Base-by-base conservation (phyloP, 805 yeast genomes). In the Isabelozyma rhagii region DNA sequence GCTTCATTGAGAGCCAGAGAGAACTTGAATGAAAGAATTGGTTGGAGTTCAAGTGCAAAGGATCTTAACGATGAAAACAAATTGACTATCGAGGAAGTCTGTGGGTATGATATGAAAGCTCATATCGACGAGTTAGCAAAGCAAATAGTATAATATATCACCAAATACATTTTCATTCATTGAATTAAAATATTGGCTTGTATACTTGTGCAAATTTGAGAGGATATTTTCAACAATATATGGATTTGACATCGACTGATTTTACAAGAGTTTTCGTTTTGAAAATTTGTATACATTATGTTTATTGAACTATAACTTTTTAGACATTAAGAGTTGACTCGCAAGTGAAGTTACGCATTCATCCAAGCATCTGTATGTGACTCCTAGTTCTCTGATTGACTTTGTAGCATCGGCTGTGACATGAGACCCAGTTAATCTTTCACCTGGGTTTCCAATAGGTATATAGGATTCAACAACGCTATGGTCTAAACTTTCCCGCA, bases 1-100 rank as follows among this genome's bases (percentile, higher is more conserved):
- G 67, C 67, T 13, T 63, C 68, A 4, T 56, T 64, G 51, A 50
- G 65, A 42, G 69, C 69, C 1, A 50, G 69, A 31, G 67, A 64
- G 48, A 62, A 64, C 47, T 51, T 64, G 46, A 64, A 63, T 44
- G 68, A 64, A 48, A 55, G 69, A 45, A 64, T 64, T 41, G 68
- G 69, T 8, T 64, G 64, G 64, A 58, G 64, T 43, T 54, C 62
- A 5, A 44, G 46, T 18, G 58, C 58, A 8, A 8, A 43, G 3
- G 51, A 51, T 28, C 48, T 55, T n/a, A 49, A 54, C 27, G 54
- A 53, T 11, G 51, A 48, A 34, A 39, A 13, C 18, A 64, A 63
- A 48, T 52, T 64, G 42, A 63, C 69, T 18, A 63, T 64, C 39
- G 65, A 59, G 14, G 69, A 64, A 49, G 66, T 64, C 7, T 62